Evolutionary conservation across 176 grass and related monocot species (phyloP).

Genomic region (Dendrocalamus sinicus): DNA sequence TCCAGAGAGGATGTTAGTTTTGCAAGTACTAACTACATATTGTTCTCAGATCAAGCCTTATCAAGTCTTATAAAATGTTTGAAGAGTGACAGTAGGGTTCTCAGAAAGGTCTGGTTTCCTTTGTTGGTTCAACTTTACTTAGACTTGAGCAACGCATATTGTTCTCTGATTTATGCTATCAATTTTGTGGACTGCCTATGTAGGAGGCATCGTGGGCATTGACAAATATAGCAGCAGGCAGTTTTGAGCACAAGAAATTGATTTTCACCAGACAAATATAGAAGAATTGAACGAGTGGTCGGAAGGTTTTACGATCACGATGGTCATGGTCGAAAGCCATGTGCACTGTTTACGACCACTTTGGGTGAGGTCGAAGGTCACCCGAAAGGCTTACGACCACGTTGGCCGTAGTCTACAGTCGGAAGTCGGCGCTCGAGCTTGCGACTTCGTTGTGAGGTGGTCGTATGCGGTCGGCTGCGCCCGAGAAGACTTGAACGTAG

Average conservation of each 20-base stretch:
- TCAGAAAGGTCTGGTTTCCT: conserved; percentile 75
- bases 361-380: too few relatives aligned
- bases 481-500: too few relatives aligned
- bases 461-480: too few relatives aligned
- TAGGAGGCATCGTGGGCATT: conserved; percentile 92
- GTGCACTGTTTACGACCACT: too few relatives aligned
- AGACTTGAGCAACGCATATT: not conserved
- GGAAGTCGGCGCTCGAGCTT: too few relatives aligned
- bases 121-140: conserved; percentile 33
- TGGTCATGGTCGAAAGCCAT: too few relatives aligned
- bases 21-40: conserved; percentile 47
- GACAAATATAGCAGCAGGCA: conserved; percentile 88
- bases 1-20: not conserved
- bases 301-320: too few relatives aligned
- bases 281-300: too few relatives aligned
- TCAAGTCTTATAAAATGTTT: conserved; percentile 90
- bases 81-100: conserved; percentile 86
- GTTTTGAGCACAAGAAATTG: conserved; percentile 78
- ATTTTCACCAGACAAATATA: conserved; percentile 57
- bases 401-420: too few relatives aligned
- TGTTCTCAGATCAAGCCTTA: conserved; percentile 71
- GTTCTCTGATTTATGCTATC: conserved; percentile 29
- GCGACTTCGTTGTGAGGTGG: too few relatives aligned
- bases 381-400: too few relatives aligned
- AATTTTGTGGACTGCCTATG: conserved; percentile 30